These are phyloP conservation scores for Dicorynia guianensis DNA, from an alignment of 306 rosid species.

Conservation along the genomic window DNA sequence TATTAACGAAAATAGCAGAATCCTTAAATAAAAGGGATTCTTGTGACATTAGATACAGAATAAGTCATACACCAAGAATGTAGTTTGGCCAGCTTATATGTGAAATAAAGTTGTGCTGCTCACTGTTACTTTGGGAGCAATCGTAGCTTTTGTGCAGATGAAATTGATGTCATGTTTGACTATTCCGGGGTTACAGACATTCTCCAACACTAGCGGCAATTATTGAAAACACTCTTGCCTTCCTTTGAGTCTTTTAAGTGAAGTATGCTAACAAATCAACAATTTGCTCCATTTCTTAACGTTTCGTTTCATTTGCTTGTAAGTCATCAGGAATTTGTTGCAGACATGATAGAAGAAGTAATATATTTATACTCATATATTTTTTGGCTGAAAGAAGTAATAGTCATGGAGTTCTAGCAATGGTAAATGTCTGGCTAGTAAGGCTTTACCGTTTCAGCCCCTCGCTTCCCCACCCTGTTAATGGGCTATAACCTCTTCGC, in stretches of 20 bases:
- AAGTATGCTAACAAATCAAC: conserved; percentile 1
- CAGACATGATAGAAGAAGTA: too few species aligned
- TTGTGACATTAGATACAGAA: conserved; percentile 1
- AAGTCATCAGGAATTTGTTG: conserved; percentile 8
- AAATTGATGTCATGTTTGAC: not conserved
- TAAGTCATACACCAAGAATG: not conserved
- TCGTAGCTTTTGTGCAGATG: conserved; percentile 2
- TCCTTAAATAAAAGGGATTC: too few species aligned
- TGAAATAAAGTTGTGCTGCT: too few species aligned
- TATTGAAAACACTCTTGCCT: not conserved
- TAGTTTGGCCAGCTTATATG: too few species aligned
- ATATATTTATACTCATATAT: too few species aligned
- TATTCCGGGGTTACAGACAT: not conserved
- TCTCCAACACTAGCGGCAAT: conserved; percentile 9
- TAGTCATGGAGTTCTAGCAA: too few species aligned
- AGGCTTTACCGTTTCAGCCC: not conserved
- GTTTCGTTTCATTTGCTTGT: not conserved
- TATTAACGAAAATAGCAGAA: too few species aligned
- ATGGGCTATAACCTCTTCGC: not conserved
- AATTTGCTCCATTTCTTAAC: conserved; percentile 17
- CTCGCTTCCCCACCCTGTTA: not conserved
- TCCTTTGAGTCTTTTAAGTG: not conserved
- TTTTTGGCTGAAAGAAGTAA: too few species aligned
- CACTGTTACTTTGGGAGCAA: not conserved
- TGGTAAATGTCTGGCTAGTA: not conserved